Evolutionary conservation across 176 grass and related monocot genomes (phyloP).

Genomic region (Eleusine coracana): DNA sequence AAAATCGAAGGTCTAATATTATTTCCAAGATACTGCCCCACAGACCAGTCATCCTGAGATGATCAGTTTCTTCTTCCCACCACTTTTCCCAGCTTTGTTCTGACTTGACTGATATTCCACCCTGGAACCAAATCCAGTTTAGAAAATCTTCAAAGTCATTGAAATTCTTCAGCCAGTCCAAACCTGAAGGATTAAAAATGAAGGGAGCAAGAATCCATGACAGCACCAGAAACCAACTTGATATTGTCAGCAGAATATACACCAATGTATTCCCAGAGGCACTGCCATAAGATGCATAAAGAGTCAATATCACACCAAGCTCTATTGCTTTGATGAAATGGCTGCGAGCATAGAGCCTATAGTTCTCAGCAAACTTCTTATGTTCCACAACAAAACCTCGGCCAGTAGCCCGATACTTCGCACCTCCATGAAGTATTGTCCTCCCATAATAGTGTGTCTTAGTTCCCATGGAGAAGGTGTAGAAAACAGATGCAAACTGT

Average conservation of each 20-base stretch:
- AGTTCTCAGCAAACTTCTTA: slow-evolving; percentile 94
- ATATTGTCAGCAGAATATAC: slow-evolving; percentile 82
- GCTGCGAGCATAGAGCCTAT: slow-evolving; percentile 84
- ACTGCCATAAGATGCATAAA: slow-evolving; percentile 80
- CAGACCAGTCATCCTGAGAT: slow-evolving; percentile 86
- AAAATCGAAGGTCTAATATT: slow-evolving; percentile 82
- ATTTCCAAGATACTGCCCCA: slow-evolving; percentile 89
- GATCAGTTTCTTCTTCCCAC: slow-evolving; percentile 91
- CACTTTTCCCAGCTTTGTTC: slow-evolving; percentile 93
- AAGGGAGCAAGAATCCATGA: slow-evolving; percentile 95
- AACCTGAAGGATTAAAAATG: slow-evolving; percentile 88
- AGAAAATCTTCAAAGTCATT: slow-evolving; percentile 96
- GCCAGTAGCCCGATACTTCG: slow-evolving; percentile 92
- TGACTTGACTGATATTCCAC: slow-evolving; percentile 72
- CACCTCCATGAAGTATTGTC: slow-evolving; percentile 93
- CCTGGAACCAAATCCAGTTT: slow-evolving; percentile 85
- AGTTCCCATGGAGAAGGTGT: slow-evolving; percentile 96
- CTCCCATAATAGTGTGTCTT: slow-evolving; percentile 95
- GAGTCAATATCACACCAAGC: slow-evolving; percentile 74
- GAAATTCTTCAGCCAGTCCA: slow-evolving; percentile 97
- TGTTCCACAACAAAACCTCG: slow-evolving; percentile 97
- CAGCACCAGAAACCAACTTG: slow-evolving; percentile 90
- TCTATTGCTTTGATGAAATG: slow-evolving; percentile 97
- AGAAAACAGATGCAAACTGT: slow-evolving; percentile 93
- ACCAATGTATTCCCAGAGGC: slow-evolving; percentile 69